Evolutionary conservation across 2,329 filamentous ascomycete species (phyloP).

Genomic region (Cladosporium oxysporum): DNA sequence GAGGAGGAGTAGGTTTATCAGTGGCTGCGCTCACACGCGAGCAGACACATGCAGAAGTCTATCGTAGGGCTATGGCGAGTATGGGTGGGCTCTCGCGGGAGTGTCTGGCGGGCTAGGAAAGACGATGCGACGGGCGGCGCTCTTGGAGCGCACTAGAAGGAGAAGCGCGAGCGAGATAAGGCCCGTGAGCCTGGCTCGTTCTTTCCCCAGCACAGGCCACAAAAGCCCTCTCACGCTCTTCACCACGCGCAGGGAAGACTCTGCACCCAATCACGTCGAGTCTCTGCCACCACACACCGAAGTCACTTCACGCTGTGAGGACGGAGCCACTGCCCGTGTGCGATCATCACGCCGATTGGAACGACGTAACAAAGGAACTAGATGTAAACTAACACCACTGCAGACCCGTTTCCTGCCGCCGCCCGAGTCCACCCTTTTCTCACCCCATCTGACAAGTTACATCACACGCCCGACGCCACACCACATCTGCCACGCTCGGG

Average conservation of each 20-base stretch:
- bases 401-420: not conserved
- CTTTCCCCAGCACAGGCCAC: not conserved
- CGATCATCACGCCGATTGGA: not conserved
- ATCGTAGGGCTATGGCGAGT: not conserved
- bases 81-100: not conserved
- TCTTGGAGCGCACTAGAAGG: constrained; percentile 15
- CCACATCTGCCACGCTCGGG: not conserved
- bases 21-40: not conserved
- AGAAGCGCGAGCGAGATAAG: not conserved
- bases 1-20: constrained; percentile 6
- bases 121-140: constrained; percentile 4
- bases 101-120: not conserved
- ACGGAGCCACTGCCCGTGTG: not conserved
- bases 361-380: not conserved
- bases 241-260: not conserved
- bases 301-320: not conserved
- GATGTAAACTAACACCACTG: too few species aligned
- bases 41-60: not conserved
- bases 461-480: not conserved
- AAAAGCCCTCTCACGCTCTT: not conserved
- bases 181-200: not conserved
- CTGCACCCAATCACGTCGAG: not conserved
- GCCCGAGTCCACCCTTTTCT: not conserved
- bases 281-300: too few species aligned
- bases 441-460: not conserved